These are phyloP conservation scores for Eimeria maxima DNA, from an alignment of 169 alveolate genomes.

Conservation along the genomic window DNA sequence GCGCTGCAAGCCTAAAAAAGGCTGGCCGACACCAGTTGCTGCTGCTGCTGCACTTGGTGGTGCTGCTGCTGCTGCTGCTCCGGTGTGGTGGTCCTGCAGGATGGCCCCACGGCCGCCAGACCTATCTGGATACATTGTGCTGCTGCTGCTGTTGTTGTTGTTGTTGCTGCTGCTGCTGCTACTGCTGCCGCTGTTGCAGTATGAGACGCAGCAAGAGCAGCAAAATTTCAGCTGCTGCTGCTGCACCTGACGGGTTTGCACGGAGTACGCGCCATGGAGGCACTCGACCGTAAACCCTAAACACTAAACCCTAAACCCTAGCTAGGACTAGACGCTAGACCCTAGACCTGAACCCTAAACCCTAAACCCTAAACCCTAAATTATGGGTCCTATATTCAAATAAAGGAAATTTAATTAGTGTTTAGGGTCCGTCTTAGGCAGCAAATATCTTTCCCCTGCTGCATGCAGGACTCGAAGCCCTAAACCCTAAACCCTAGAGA, in stretches of 20 bases:
- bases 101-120: background rate
- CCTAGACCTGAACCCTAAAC: no score
- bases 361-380: no score
- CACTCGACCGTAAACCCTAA: no score
- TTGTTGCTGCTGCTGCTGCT: background rate
- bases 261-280: background rate
- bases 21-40: background rate
- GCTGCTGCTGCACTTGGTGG: background rate
- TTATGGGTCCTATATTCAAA: no score
- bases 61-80: constrained; percentile 25
- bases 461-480: no score
- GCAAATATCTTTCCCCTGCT: no score
- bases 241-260: constrained; percentile 7
- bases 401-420: no score
- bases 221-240: background rate
- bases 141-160: background rate
- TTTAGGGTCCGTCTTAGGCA: no score
- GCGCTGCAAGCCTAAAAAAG: background rate
- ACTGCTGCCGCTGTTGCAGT: background rate
- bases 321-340: no score
- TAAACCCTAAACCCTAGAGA: background rate
- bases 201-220: background rate
- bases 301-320: no score
- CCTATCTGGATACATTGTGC: background rate
- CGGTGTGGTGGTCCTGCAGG: background rate